Evolutionary conservation across 2,329 filamentous ascomycete species (phyloP).

Genomic region (Stagonosporopsis chrysanthemi): DNA sequence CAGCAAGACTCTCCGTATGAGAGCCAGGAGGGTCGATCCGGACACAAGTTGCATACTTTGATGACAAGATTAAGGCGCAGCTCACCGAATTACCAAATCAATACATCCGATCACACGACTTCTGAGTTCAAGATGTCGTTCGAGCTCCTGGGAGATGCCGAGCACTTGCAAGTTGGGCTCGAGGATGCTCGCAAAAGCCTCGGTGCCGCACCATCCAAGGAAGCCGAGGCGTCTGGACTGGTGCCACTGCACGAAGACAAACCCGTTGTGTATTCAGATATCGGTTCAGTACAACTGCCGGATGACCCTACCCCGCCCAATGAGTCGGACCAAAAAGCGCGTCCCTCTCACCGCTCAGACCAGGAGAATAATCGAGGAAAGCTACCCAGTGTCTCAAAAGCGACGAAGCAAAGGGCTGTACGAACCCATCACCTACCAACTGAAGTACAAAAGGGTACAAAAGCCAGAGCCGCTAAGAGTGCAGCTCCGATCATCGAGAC

Average conservation of each 20-base stretch:
- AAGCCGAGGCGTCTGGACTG: not conserved
- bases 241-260: not conserved
- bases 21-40: slow-evolving; percentile 15
- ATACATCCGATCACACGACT: slow-evolving; percentile 27
- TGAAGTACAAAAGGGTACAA: slow-evolving; percentile 12
- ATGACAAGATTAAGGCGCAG: not conserved
- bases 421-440: slow-evolving; percentile 10
- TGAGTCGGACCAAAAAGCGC: not conserved
- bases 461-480: not conserved
- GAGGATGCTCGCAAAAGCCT: slow-evolving; percentile 2
- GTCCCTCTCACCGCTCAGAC: not conserved
- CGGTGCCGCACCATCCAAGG: not conserved
- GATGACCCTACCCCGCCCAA: not conserved
- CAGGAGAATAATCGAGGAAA: slow-evolving; percentile 21
- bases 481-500: not conserved
- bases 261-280: not conserved
- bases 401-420: slow-evolving; percentile 21
- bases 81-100: slow-evolving; percentile 32
- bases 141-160: slow-evolving; percentile 23
- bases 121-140: slow-evolving; percentile 36
- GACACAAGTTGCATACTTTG: slow-evolving; percentile 14
- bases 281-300: not conserved
- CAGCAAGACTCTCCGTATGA: slow-evolving; percentile 15
- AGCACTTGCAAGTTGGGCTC: slow-evolving; percentile 25
- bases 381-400: slow-evolving; percentile 25